phyloP scores from a whole-genome alignment of 140 eudicot species.

The Senecio squalidus region DNA sequence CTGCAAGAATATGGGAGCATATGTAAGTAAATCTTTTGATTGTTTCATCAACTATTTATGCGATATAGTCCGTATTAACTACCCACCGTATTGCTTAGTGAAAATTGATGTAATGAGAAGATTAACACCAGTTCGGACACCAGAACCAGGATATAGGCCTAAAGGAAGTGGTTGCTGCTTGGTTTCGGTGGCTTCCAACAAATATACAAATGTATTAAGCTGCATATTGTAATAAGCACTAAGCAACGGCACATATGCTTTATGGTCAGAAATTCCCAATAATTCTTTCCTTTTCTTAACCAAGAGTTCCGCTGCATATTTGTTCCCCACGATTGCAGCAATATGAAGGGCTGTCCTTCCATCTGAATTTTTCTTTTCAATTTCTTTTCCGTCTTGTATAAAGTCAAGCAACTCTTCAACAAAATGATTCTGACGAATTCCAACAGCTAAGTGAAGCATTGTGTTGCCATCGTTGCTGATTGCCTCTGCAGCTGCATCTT shows the following conservation, averaged over 20 bases:
- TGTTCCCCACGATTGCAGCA: slow-evolving; percentile 20
- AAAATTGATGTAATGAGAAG: background rate
- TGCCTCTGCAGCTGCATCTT: slow-evolving; percentile 9
- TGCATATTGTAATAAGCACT: background rate
- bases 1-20: background rate
- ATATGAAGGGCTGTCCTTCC: slow-evolving; percentile 6
- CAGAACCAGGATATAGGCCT: background rate
- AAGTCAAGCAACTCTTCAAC: slow-evolving; percentile 5
- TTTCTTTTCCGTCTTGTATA: background rate
- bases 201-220: slow-evolving; percentile 1
- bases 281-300: background rate
- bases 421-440: slow-evolving; percentile 1
- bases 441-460: slow-evolving; percentile 17
- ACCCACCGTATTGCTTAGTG: background rate
- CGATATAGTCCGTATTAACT: background rate
- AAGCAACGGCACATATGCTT: background rate
- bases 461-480: slow-evolving; percentile 2
- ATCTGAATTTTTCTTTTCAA: background rate
- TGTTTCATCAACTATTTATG: background rate
- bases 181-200: background rate
- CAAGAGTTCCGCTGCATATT: slow-evolving; percentile 13
- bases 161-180: background rate
- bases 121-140: background rate
- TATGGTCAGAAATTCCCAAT: background rate
- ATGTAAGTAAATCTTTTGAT: too few relatives aligned